phyloP scores from a whole-genome alignment of 1,139 yeast genomes.

The Candida dubliniensis region DNA sequence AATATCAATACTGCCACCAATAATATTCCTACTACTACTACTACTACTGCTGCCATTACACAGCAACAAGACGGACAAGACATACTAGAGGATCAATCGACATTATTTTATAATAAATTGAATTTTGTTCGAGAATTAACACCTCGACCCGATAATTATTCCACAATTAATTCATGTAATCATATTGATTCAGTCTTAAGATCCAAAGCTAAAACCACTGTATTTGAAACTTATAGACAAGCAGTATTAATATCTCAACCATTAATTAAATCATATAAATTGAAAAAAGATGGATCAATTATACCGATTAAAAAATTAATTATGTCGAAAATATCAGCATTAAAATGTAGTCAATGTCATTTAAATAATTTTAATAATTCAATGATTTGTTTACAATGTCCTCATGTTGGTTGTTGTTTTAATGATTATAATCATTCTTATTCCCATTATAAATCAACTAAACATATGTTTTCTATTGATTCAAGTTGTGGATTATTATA shows the following conservation, averaged over 20 bases:
- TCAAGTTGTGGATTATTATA: conserved; percentile 58
- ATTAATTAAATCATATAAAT: conserved; percentile 21
- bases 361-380: conserved; percentile 49
- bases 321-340: conserved; percentile 41
- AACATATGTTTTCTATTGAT: conserved; percentile 76
- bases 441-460: conserved; percentile 57
- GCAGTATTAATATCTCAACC: conserved; percentile 52
- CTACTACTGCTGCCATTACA: no score
- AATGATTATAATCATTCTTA: conserved; percentile 51
- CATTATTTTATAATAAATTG: background rate
- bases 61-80: background rate
- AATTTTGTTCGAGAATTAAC: conserved; percentile 6
- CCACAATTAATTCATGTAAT: conserved; percentile 47
- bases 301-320: conserved; percentile 33
- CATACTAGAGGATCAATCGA: background rate
- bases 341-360: conserved; percentile 53
- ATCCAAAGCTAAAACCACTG: conserved; percentile 56
- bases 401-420: conserved; percentile 71
- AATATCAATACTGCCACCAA: background rate
- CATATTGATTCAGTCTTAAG: conserved; percentile 56
- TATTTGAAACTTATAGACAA: conserved; percentile 56
- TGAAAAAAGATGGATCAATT: conserved; percentile 33
- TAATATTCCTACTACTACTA: no score
- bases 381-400: conserved; percentile 78
- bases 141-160: conserved; percentile 23